Base-by-base conservation (phyloP, 2,329 filamentous ascomycete genomes). In the Sarocladiaceae sp. region DNA sequence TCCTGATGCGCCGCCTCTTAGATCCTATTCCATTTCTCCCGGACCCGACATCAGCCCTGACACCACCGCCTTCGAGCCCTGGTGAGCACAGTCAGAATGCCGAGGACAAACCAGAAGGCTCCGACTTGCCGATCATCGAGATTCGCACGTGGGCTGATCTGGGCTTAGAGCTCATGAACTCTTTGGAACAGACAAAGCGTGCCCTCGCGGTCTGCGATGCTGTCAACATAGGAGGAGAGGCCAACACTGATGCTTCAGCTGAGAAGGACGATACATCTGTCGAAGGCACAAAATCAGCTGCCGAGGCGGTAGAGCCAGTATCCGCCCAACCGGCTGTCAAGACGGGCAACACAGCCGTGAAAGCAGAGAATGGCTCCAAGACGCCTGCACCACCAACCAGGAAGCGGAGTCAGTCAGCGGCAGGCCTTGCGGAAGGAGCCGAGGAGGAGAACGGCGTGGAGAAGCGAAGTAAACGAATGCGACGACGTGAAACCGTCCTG, bases 381-480 rank as follows among this genome's bases (percentile, higher is more conserved):
- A 11, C 50, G 54, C 33, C 46, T 2, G 57, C 71, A 5, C 64
- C 71, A 11, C 75, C 74, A 12, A 76, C 74, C 1, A 73, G 82
- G 49, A 86, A 86, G 61, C 73, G 83, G 48, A 86, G 83, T 2
- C 82, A 86, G 55, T 86, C 83, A 11, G 67, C 70, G 26, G 83
- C 83, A 4, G 82, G 82, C 3, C 65, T 86, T 15, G 72, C 72
- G 1, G 82, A 85, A 2, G 71, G 66, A 0, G 71, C 62, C 1
- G 80, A 83, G 7, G 82, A 86, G 50, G 82, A 86, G 29, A 75
- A 72, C 22, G 71, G 70, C 2, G 74, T 79, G 11, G 78, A 80
- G 51, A 86, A 85, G 60, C 73, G 83, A 53, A 86, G 83, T 64
- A 88, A 87, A 61, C 73, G 84, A 48, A 83, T 83, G 26, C 76